Percentiles rank a stretch among this genome's conserved stretches.
These are phyloP conservation scores for Triadica sebifera DNA, from an alignment of 345 rosid species.

Conservation along the genomic window DNA sequence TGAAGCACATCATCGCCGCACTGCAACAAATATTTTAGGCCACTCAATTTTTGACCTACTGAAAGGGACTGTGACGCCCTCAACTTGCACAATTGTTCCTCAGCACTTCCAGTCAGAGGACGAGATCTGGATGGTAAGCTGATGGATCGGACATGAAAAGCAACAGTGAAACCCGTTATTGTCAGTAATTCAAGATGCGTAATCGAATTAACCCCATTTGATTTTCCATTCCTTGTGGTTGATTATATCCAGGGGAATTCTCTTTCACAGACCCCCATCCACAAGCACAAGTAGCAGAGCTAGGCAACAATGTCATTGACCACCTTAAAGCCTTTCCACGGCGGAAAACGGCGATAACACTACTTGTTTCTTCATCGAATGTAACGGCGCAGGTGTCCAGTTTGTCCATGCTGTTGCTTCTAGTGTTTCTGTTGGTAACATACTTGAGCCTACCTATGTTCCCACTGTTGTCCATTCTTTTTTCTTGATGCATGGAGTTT, in stretches of 20 bases:
- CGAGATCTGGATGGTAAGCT: neutral
- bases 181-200: no score
- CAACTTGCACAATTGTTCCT: neutral
- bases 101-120: neutral
- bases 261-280: no score
- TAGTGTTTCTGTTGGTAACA: conserved; percentile 26
- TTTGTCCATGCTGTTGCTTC: conserved; percentile 39
- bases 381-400: conserved; percentile 30
- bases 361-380: conserved; percentile 23
- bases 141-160: neutral
- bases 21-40: neutral
- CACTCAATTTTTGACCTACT: neutral
- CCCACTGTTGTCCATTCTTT: conserved; percentile 32
- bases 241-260: no score
- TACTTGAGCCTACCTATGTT: conserved; percentile 28
- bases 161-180: no score
- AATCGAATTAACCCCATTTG: no score
- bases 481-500: conserved; percentile 40
- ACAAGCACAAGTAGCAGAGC: no score
- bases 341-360: neutral
- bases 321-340: conserved; percentile 18
- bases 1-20: neutral
- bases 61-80: neutral
- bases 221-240: no score
- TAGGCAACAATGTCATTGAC: conserved; percentile 5